phyloP scores from a whole-genome alignment of 139 green algal genomes.

The Limnomonas spitsbergensis region DNA sequence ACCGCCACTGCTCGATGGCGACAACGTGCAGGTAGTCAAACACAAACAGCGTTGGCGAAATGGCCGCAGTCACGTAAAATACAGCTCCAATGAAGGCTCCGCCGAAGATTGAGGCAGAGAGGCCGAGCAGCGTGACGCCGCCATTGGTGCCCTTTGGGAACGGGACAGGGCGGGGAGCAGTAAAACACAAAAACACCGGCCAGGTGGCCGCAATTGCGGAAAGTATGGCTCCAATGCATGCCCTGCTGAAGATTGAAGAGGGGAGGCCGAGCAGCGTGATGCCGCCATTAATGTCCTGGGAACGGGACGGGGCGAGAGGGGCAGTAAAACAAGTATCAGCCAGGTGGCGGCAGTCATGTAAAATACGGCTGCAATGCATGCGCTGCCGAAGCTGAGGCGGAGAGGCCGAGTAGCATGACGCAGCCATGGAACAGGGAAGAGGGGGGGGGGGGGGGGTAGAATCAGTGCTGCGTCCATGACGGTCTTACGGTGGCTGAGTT shows the following conservation, averaged over 20 bases:
- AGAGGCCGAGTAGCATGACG: conserved; percentile 72
- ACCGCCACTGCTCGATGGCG: conserved; percentile 44
- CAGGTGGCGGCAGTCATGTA: conserved; percentile 49
- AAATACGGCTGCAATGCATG: conserved; percentile 71
- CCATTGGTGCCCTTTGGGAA: conserved; percentile 85
- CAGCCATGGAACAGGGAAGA: too few species aligned
- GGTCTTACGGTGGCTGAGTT: too few species aligned
- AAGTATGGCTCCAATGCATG: conserved; percentile 71
- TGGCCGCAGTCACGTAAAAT: conserved; percentile 52
- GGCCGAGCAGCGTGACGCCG: conserved; percentile 73
- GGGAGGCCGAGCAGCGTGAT: conserved; percentile 72
- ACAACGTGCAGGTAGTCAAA: conserved; percentile 38
- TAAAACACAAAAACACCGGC: conserved; percentile 58
- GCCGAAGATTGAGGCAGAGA: conserved; percentile 62
- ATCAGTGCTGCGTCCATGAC: too few species aligned
- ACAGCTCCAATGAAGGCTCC: conserved; percentile 74
- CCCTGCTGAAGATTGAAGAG: conserved; percentile 65
- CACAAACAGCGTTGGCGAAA: conserved; percentile 58
- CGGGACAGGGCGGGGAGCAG: too few species aligned
- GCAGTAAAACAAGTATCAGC: conserved; percentile 50
- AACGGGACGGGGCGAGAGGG: too few species aligned
- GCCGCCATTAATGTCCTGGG: conserved; percentile 85
- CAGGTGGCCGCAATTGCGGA: conserved; percentile 49
- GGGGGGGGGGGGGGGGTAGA: too few species aligned
- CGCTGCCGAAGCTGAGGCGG: conserved; percentile 63